Conservation (phyloP, 306 rosid species). For the Herpetospermum pedunculosum region DNA sequence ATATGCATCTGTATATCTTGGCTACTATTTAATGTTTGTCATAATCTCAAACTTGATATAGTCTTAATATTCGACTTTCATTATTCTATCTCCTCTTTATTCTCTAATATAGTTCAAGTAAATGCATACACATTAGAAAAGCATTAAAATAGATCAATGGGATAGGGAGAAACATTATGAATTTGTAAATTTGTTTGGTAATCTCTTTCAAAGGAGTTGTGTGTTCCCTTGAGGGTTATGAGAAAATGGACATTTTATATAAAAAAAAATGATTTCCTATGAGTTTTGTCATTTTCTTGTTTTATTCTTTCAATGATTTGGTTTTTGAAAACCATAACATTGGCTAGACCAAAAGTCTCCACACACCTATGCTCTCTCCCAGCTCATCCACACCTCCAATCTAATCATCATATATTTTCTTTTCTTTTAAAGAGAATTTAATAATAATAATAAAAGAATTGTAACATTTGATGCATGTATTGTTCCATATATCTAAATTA, state of each 20-base stretch:
- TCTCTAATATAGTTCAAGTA: no score
- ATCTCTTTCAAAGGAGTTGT: neutral
- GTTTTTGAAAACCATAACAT: conserved; percentile 49
- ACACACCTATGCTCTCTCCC: conserved; percentile 35
- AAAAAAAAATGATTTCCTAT: neutral
- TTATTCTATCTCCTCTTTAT: no score
- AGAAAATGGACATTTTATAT: neutral
- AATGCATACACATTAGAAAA: no score
- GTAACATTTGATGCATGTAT: neutral
- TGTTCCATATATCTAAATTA: neutral
- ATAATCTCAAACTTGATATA: no score
- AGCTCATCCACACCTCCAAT: conserved; percentile 35
- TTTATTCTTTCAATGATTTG: conserved; percentile 58
- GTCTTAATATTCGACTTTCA: no score
- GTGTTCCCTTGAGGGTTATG: no score
- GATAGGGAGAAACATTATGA: no score
- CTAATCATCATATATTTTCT: conserved; percentile 4
- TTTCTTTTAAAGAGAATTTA: neutral
- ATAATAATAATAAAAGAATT: neutral
- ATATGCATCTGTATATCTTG: no score
- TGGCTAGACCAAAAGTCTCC: conserved; percentile 39
- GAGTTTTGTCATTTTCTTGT: conserved; percentile 67
- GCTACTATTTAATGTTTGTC: no score
- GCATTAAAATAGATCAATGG: no score
- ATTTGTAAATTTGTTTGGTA: neutral